Percentiles rank a stretch among this genome's conserved stretches.
Evolutionary conservation across 2,329 filamentous ascomycete species (phyloP).

Genomic region (Didymella sp.): DNA sequence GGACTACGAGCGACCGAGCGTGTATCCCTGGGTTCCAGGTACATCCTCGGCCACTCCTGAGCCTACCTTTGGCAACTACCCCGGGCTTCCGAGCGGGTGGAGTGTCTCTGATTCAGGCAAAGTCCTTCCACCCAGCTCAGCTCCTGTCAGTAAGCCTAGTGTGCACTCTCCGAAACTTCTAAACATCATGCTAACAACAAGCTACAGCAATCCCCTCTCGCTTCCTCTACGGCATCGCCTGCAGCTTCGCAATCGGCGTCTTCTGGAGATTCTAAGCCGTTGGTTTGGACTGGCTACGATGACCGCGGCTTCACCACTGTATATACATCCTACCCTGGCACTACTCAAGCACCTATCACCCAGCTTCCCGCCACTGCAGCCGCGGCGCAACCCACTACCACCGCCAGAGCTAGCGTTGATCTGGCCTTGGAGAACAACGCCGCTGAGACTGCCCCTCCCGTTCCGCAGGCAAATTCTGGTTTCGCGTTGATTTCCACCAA

Average conservation of each 20-base stretch:
- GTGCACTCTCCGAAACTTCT: conserved; percentile 16
- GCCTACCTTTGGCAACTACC: conserved; percentile 55
- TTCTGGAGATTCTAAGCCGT: conserved; percentile 38
- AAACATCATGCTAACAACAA: conserved; percentile 24
- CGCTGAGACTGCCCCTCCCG: conserved; percentile 9
- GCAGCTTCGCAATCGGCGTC: conserved; percentile 47
- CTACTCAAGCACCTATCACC: conserved; percentile 18
- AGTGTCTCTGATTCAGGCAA: conserved; percentile 79
- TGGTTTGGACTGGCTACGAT: conserved; percentile 57
- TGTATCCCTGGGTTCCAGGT: conserved; percentile 68
- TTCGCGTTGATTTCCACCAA: background rate
- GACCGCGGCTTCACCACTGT: conserved; percentile 60
- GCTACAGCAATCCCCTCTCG: conserved; percentile 59
- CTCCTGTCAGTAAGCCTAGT: conserved; percentile 67
- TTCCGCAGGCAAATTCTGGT: conserved; percentile 15
- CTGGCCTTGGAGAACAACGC: conserved; percentile 21
- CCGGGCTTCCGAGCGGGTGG: conserved; percentile 79
- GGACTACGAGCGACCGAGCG: conserved; percentile 53
- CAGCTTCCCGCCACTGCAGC: conserved; percentile 10
- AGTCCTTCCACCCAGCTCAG: conserved; percentile 74
- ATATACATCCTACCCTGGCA: conserved; percentile 41
- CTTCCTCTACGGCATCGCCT: conserved; percentile 61
- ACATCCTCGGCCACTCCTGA: conserved; percentile 60
- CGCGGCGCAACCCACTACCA: conserved; percentile 4
- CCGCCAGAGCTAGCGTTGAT: conserved; percentile 6